Conservation (phyloP, 495 filamentous ascomycete genomes). For the Aspergillus affinis region DNA sequence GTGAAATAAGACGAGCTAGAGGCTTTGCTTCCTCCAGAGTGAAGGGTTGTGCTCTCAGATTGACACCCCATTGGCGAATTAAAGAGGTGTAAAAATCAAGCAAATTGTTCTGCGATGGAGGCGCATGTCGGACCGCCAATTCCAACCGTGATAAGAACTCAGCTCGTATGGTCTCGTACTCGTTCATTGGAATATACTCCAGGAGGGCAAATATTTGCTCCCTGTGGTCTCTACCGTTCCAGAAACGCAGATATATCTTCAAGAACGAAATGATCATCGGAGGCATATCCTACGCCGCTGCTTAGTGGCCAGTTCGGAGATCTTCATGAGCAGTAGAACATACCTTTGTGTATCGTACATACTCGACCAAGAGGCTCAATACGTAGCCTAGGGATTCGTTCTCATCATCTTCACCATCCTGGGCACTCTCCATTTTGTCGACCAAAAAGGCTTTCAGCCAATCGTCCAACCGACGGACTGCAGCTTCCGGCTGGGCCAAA, state of each 20-base stretch:
- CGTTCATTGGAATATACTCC: slow-evolving; percentile 57
- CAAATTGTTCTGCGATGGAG: slow-evolving; percentile 52
- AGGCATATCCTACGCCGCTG: slow-evolving; percentile 55
- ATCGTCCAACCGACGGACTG: slow-evolving; percentile 58
- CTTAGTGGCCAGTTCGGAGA: slow-evolving; percentile 16
- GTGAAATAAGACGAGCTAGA: slow-evolving; percentile 49
- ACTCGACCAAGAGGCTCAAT: slow-evolving; percentile 57
- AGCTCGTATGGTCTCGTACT: slow-evolving; percentile 52
- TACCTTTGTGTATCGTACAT: slow-evolving; percentile 66
- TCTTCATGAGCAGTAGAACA: neutral
- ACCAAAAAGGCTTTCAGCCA: slow-evolving; percentile 63
- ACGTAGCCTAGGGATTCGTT: slow-evolving; percentile 48
- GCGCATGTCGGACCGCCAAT: slow-evolving; percentile 50
- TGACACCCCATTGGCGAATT: slow-evolving; percentile 65
- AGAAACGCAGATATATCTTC: slow-evolving; percentile 56
- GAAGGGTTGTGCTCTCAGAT: slow-evolving; percentile 30
- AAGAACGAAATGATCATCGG: slow-evolving; percentile 64
- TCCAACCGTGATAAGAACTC: slow-evolving; percentile 59
- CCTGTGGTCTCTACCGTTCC: slow-evolving; percentile 64
- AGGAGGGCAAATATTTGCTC: slow-evolving; percentile 66
- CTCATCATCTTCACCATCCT: slow-evolving; percentile 48
- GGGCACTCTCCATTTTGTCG: slow-evolving; percentile 55
- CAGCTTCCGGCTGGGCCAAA: slow-evolving; percentile 59
- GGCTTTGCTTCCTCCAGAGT: slow-evolving; percentile 33
- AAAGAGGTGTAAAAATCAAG: slow-evolving; percentile 71